Percentiles rank a stretch among this genome's conserved stretches.
These are phyloP conservation scores for Orbilia blumenaviensis DNA, from an alignment of 2,329 filamentous ascomycete species.

Conservation along the genomic window DNA sequence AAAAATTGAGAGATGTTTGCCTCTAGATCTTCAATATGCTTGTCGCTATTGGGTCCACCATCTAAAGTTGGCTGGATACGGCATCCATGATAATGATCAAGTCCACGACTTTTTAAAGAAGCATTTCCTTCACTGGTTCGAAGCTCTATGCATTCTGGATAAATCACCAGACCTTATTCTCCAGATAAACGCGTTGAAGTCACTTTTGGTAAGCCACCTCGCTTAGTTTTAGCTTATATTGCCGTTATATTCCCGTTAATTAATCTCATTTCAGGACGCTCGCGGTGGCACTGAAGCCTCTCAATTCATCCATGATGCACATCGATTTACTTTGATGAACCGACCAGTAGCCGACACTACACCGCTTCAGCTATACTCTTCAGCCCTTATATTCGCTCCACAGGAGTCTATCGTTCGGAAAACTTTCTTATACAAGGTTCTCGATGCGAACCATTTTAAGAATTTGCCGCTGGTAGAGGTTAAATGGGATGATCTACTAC, in stretches of 20 bases:
- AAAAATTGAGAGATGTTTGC: not conserved
- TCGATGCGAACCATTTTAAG: not conserved
- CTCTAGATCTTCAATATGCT: not conserved
- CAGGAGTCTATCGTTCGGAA: conserved; percentile 4
- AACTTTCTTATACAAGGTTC: not conserved
- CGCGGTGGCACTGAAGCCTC: not conserved
- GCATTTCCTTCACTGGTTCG: conserved; percentile 63
- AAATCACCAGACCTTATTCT: conserved; percentile 55
- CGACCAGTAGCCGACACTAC: not conserved
- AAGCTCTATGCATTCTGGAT: conserved; percentile 61
- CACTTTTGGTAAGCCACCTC: not conserved
- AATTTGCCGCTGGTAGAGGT: not conserved
- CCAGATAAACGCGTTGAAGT: not conserved
- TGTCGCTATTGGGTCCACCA: conserved; percentile 18
- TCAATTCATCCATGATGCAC: not conserved
- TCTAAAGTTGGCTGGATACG: not conserved
- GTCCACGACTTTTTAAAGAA: conserved; percentile 60
- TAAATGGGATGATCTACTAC: not conserved
- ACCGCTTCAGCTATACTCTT: conserved; percentile 25
- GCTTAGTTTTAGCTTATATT: not conserved
- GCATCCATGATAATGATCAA: not conserved
- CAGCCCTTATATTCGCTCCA: conserved; percentile 22
- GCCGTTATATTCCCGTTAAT: not conserved
- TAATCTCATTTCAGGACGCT: not conserved
- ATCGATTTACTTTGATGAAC: not conserved